These are phyloP conservation scores for Candida vaughaniae DNA, from an alignment of 805 yeast genomes.

Conservation along the genomic window DNA sequence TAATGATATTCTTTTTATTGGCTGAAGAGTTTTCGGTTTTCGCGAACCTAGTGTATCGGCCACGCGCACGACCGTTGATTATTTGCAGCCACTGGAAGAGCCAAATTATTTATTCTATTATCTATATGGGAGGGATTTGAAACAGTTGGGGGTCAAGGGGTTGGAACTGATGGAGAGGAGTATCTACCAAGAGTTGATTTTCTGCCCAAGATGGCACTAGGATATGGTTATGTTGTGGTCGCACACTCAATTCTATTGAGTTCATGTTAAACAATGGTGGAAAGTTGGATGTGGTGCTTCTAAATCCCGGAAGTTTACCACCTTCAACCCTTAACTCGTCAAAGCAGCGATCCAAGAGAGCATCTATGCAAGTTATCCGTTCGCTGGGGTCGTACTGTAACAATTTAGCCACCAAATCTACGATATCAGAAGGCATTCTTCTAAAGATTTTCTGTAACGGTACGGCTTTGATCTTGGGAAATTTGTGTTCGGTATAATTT, in stretches of 20 bases:
- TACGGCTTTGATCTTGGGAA: slow-evolving; percentile 82
- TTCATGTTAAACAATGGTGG: slow-evolving; percentile 54
- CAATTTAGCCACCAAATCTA: slow-evolving; percentile 54
- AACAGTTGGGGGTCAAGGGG: slow-evolving; percentile 12
- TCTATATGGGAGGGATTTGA: slow-evolving; percentile 10
- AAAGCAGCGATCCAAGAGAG: slow-evolving; percentile 53
- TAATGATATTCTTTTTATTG: slow-evolving; percentile 7
- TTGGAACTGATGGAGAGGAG: slow-evolving; percentile 6
- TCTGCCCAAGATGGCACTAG: slow-evolving; percentile 44
- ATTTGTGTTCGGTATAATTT: slow-evolving; percentile 93
- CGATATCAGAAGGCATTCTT: slow-evolving; percentile 50
- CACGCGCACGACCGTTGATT: too few relatives aligned
- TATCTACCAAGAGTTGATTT: slow-evolving; percentile 7
- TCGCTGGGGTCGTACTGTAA: slow-evolving; percentile 68
- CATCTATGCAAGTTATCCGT: slow-evolving; percentile 58
- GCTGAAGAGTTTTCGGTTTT: not conserved
- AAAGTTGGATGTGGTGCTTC: slow-evolving; percentile 38
- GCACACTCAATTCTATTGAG: slow-evolving; percentile 49
- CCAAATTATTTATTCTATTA: not conserved
- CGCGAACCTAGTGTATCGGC: too few relatives aligned
- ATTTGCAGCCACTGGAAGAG: too few relatives aligned
- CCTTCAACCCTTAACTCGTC: slow-evolving; percentile 46
- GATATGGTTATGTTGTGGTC: slow-evolving; percentile 35
- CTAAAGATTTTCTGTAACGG: slow-evolving; percentile 68
- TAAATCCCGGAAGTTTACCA: slow-evolving; percentile 41